Percentiles rank a stretch among this genome's conserved stretches.
Conservation (phyloP, 2,329 filamentous ascomycete genomes). For the Nemania bipapillata region DNA sequence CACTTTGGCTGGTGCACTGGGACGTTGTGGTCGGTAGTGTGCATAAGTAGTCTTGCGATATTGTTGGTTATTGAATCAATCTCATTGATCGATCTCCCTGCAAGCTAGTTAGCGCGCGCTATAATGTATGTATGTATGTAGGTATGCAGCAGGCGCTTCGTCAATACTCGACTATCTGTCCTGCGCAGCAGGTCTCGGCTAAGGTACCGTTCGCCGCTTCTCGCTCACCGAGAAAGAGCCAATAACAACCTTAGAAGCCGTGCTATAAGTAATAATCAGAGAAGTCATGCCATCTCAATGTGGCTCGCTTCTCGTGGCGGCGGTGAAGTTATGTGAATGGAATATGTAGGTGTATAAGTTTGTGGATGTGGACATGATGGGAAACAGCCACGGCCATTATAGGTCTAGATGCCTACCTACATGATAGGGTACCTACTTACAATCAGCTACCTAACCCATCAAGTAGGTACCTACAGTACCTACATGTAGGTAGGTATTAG, state of each 20-base stretch:
- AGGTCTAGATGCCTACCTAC: neutral
- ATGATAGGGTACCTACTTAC: too few species aligned
- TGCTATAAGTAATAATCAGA: neutral
- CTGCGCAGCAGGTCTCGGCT: slow-evolving; percentile 18
- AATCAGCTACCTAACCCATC: too few species aligned
- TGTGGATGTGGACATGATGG: neutral
- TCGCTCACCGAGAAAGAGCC: slow-evolving; percentile 34
- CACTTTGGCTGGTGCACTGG: neutral
- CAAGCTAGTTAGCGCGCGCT: slow-evolving; percentile 20
- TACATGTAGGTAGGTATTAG: too few species aligned
- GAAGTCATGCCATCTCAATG: slow-evolving; percentile 8
- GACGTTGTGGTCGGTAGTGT: too few species aligned
- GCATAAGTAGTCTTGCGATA: neutral
- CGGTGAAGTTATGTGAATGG: neutral
- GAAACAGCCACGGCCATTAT: neutral
- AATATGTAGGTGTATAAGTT: neutral
- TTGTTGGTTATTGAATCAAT: neutral
- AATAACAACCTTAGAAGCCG: slow-evolving; percentile 7
- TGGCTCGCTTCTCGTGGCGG: neutral
- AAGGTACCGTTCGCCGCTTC: slow-evolving; percentile 21
- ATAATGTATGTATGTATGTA: neutral
- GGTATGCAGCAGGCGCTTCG: neutral
- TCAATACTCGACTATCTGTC: neutral
- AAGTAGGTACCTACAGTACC: too few species aligned
- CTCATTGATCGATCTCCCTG: neutral